A percentile compares a stretch with the other conserved stretches of the same genome.
Conservation (phyloP, 768 basidiomycete species). For the Jaapia argillacea region DNA sequence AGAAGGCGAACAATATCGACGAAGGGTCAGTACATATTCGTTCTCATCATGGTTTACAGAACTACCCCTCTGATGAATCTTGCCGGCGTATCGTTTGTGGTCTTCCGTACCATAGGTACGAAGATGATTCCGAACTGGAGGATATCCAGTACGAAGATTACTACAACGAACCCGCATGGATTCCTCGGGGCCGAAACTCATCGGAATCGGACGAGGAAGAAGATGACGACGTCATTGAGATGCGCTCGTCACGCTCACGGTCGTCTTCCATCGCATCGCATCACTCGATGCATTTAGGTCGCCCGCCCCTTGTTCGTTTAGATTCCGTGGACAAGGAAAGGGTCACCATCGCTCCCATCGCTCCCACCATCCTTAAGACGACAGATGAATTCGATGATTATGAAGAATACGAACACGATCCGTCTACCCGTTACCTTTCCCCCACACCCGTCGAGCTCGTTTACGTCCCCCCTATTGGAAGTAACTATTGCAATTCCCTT, state of each 20-base stretch:
- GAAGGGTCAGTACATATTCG: neutral
- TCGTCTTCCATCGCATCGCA: constrained; percentile 31
- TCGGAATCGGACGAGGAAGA: constrained; percentile 31
- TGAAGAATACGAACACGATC: constrained; percentile 18
- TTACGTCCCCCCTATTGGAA: constrained; percentile 46
- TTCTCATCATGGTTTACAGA: neutral
- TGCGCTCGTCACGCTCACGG: constrained; percentile 34
- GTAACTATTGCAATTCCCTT: constrained; percentile 14
- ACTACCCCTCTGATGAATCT: neutral
- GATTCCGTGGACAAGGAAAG: constrained; percentile 35
- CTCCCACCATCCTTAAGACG: constrained; percentile 83
- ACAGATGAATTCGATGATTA: constrained; percentile 23
- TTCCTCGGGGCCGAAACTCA: constrained; percentile 11
- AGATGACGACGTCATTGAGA: constrained; percentile 55
- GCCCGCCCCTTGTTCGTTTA: constrained; percentile 21
- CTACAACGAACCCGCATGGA: constrained; percentile 16
- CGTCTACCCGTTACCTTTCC: constrained; percentile 8
- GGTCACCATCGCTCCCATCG: constrained; percentile 63
- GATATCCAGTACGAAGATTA: constrained; percentile 39
- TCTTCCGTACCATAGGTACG: constrained; percentile 37
- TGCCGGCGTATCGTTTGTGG: no score
- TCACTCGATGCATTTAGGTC: constrained; percentile 8
- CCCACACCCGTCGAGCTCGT: constrained; percentile 56
- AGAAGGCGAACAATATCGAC: neutral
- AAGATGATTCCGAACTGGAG: constrained; percentile 56